These are phyloP conservation scores for Tricholoma flavovirens DNA, from an alignment of 768 basidiomycete species.

Conservation along the genomic window DNA sequence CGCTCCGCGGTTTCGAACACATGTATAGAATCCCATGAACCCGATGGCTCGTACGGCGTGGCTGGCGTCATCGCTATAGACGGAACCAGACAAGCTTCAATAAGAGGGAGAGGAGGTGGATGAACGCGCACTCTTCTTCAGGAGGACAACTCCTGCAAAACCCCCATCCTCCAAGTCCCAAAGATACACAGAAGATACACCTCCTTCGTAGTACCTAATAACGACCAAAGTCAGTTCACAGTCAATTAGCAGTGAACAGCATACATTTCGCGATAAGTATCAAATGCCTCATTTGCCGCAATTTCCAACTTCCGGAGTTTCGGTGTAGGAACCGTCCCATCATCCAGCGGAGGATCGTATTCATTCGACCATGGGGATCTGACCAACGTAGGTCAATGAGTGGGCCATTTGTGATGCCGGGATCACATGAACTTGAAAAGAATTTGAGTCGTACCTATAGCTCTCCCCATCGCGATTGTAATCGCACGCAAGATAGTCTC, in stretches of 20 bases:
- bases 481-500: conserved; percentile 90
- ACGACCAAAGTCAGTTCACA: not conserved
- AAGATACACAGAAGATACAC: conserved; percentile 92
- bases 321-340: conserved; percentile 80
- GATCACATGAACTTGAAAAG: not conserved
- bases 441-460: conserved; percentile 55
- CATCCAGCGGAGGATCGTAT: conserved; percentile 85
- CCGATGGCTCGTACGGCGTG: conserved; percentile 57
- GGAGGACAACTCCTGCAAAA: conserved; percentile 92
- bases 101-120: not conserved
- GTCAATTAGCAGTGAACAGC: not conserved
- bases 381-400: conserved; percentile 1
- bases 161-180: conserved; percentile 98
- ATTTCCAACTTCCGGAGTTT: conserved; percentile 90
- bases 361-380: conserved; percentile 99
- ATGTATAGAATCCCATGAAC: conserved; percentile 98
- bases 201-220: conserved; percentile 93
- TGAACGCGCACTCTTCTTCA: conserved; percentile 77
- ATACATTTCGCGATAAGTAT: conserved; percentile 93
- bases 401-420: not conserved
- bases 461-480: conserved; percentile 92
- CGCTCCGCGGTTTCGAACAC: conserved; percentile 95
- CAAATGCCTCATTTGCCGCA: conserved; percentile 92
- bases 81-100: conserved; percentile 1
- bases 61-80: conserved; percentile 55